These are phyloP conservation scores for Parietaria judaica DNA, from an alignment of 306 rosid genomes.

Conservation along the genomic window DNA sequence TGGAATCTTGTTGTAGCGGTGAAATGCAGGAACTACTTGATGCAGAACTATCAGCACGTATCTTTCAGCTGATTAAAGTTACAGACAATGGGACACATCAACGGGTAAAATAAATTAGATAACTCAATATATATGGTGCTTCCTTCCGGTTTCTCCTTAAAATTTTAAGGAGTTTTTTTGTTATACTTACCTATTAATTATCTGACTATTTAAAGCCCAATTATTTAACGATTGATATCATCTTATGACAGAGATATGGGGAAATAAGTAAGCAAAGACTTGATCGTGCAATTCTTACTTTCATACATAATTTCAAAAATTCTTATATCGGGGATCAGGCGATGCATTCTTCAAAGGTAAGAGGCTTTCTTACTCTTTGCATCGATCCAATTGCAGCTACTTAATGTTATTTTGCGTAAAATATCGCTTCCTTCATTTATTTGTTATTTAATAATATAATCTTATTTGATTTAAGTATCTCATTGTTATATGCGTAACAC, in stretches of 20 bases:
- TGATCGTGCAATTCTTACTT: slow-evolving; percentile 90
- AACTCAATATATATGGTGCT: not conserved
- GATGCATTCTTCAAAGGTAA: slow-evolving; percentile 97
- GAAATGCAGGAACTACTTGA: slow-evolving; percentile 86
- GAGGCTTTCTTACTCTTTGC: slow-evolving; percentile 4
- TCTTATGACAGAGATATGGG: slow-evolving; percentile 61
- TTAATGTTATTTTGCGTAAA: slow-evolving; percentile 3
- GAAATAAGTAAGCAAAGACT: slow-evolving; percentile 91
- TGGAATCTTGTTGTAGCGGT: slow-evolving; percentile 47
- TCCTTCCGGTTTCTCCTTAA: not conserved
- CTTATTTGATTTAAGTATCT: no score
- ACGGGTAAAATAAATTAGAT: slow-evolving; percentile 46
- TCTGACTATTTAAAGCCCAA: not conserved
- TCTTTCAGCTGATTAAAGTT: slow-evolving; percentile 75
- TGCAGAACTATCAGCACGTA: slow-evolving; percentile 93
- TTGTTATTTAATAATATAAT: no score
- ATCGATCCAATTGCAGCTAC: not conserved
- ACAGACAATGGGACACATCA: slow-evolving; percentile 87
- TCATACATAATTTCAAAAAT: slow-evolving; percentile 84
- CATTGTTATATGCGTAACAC: no score
- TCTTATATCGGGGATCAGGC: slow-evolving; percentile 97
- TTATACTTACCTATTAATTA: not conserved
- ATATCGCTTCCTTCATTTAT: no score
- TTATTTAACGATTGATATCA: not conserved
- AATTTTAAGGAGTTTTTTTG: not conserved